Base-by-base conservation (phyloP, 768 basidiomycete species). In the Collybia sordida region DNA sequence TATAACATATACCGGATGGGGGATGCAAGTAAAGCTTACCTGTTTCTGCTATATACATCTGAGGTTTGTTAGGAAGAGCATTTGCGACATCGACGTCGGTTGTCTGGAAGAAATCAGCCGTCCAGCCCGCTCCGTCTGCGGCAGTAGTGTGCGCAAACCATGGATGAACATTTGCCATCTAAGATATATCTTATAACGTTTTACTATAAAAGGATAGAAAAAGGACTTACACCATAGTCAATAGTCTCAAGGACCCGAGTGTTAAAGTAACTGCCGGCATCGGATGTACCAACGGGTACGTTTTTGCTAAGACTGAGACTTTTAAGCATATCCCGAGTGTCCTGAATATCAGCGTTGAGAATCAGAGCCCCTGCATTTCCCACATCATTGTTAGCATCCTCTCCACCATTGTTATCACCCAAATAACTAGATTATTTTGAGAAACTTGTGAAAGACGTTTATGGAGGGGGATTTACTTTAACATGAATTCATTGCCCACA, bases 31-130 rank as follows among this genome's bases (percentile, higher is more conserved):
- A 45, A 25, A 24, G 49, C 59, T 63, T 60, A 45, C 90, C 90
- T 12, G 94, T 97, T 74, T 99, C 97, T 0, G 96, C 97, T 52
- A 98, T 97, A 69, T 82, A 95, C 79, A 92, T 85, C 39, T 74
- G 62, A 0, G 94, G 93, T 3, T 80, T 75, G 65, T 94, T 96
- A 4, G 81, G n/a, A 18, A 88, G 72, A 0, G 54, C 46, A 7
- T 68, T 55, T 0, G 92, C 88, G 15, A 70, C 62, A 6, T 57
- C 67, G 4, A 91, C 78, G 61, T 95, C 78, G n/a, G 68, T 78
- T 7, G 74, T 62, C 51, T 85, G 59, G 75, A 94, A 97, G 74
- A 91, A 98, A 0, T 78, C 57, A 15, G 72, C 72, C 0, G 92
- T 94, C 96, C 96, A 99, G 5, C 57, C 78, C 0, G 94, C 90